Evolutionary conservation across 73 alveolate species (phyloP), one percentile per base, ranked within the genome.

Genomic region (Paraurostyla sp.): DNA sequence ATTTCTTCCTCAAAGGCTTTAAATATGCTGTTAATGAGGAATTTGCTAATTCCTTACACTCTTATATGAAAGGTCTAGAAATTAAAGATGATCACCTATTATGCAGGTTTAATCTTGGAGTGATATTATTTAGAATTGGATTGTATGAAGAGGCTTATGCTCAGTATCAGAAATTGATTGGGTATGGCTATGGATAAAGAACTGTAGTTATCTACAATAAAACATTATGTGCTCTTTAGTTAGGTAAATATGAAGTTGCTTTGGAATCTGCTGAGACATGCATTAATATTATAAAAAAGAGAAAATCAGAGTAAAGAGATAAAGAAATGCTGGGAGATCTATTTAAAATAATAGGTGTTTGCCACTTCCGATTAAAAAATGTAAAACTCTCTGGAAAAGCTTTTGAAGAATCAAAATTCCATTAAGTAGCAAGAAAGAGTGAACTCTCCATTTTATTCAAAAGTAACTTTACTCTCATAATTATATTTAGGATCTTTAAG

Each of bases 1-100:
- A 87, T 62, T 87, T 69, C 69, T 87, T 87, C 57, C 29, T 87
- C n/a, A 65, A 87, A 57, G 93, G 90, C 41, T 87, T 41, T 57
- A 87, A 87, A 51, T 57, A 40, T 49, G 6, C 49, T 15, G 41
- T 48, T 27, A 33, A 38, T 27, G 76, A 58, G 23, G 93, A 87
- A 11, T 59, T 45, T 57, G 81, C 93, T 0, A 71, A 87, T n/a
- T 52, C 93, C 23, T 48, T 87, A 25, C 48, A 50, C 25, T 51
- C 48, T 23, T 87, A 69, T 87, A 20, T 40, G 23, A 87, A 87
- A 33, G 93, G 93, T 51, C 22, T 87, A 16, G 81, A 63, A 25
- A 56, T 87, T 18, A 87, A 75, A 40, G 29, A 41, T 48, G 43
- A 71, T 54, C 93, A 87, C 40, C 15, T 75, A 15, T 38, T 36